Percentiles rank a stretch among this genome's conserved stretches.
Evolutionary conservation across 768 basidiomycete genomes (phyloP).

Genomic region (Mycena amicta): DNA sequence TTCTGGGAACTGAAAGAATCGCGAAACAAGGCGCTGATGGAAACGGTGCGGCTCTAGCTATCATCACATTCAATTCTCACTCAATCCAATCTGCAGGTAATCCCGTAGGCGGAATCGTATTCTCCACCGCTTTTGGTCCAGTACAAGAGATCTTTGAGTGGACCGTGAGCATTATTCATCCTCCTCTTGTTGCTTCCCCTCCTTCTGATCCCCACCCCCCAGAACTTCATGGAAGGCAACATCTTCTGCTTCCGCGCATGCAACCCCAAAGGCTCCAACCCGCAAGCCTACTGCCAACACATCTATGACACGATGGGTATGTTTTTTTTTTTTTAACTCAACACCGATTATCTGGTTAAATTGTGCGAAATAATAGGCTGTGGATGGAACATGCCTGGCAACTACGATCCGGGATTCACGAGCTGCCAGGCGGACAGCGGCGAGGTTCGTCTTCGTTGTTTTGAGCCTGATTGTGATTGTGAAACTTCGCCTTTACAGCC

Average conservation of each 20-base stretch:
- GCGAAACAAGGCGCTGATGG: conserved; percentile 47
- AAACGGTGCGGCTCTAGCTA: conserved; percentile 51
- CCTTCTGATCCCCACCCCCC: no score
- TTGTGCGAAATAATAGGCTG: no score
- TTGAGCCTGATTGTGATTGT: neutral
- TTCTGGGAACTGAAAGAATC: neutral
- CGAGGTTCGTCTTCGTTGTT: conserved; percentile 35
- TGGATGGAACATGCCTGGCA: conserved; percentile 62
- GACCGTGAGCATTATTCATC: conserved; percentile 49
- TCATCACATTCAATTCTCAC: no score
- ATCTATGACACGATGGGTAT: conserved; percentile 44
- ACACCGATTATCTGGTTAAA: neutral
- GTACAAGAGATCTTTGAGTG: conserved; percentile 68
- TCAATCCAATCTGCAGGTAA: conserved; percentile 13
- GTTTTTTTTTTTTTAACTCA: neutral
- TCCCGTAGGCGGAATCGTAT: conserved; percentile 61
- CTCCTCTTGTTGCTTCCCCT: no score
- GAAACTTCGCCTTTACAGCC: conserved; percentile 35
- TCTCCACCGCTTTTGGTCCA: conserved; percentile 67
- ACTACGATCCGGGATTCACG: conserved; percentile 51
- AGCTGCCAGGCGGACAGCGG: conserved; percentile 56
- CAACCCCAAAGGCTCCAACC: conserved; percentile 48
- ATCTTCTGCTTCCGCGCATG: conserved; percentile 78
- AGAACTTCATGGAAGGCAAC: conserved; percentile 64
- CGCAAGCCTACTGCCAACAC: conserved; percentile 61